A percentile compares a stretch with the other conserved stretches of the same genome.
phyloP scores from a whole-genome alignment of 2,329 filamentous ascomycete genomes.

The Cladophialophora carrionii region DNA sequence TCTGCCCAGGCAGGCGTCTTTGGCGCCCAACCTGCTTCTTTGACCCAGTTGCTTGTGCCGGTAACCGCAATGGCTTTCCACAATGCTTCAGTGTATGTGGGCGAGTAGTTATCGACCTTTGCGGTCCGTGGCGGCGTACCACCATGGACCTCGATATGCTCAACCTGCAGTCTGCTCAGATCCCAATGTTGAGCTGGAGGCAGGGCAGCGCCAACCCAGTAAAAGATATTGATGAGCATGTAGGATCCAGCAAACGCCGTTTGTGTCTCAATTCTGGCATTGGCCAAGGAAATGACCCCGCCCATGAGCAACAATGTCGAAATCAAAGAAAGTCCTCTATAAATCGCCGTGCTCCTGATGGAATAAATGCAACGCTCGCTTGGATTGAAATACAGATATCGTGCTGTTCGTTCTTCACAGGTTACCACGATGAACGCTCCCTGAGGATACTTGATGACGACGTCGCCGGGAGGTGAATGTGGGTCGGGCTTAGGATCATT shows the following conservation, averaged over 20 bases:
- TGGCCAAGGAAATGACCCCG: conserved; percentile 57
- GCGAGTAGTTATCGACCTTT: conserved; percentile 42
- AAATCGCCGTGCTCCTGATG: conserved; percentile 46
- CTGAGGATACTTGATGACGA: conserved; percentile 57
- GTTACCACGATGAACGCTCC: conserved; percentile 56
- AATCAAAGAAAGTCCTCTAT: conserved; percentile 54
- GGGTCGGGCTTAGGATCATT: conserved; percentile 44
- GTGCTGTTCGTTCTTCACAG: conserved; percentile 55
- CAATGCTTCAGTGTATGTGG: conserved; percentile 52
- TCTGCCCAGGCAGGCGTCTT: conserved; percentile 48
- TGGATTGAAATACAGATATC: conserved; percentile 57
- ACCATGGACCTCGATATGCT: conserved; percentile 36
- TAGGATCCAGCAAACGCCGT: conserved; percentile 56
- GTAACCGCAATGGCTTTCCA: conserved; percentile 55
- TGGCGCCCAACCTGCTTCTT: conserved; percentile 47
- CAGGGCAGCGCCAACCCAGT: conserved; percentile 57
- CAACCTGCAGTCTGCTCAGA: conserved; percentile 49
- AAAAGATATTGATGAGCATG: conserved; percentile 54
- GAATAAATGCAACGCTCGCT: conserved; percentile 54
- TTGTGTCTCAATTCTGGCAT: conserved; percentile 53
- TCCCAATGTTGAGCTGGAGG: conserved; percentile 55
- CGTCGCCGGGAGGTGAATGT: conserved; percentile 48
- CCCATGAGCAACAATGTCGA: conserved; percentile 58
- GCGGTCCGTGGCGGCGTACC: conserved; percentile 34
- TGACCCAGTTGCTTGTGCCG: conserved; percentile 50